These are phyloP conservation scores for Gaeumannomyces sp. DNA, from an alignment of 2,329 filamentous ascomycete species.

Conservation along the genomic window DNA sequence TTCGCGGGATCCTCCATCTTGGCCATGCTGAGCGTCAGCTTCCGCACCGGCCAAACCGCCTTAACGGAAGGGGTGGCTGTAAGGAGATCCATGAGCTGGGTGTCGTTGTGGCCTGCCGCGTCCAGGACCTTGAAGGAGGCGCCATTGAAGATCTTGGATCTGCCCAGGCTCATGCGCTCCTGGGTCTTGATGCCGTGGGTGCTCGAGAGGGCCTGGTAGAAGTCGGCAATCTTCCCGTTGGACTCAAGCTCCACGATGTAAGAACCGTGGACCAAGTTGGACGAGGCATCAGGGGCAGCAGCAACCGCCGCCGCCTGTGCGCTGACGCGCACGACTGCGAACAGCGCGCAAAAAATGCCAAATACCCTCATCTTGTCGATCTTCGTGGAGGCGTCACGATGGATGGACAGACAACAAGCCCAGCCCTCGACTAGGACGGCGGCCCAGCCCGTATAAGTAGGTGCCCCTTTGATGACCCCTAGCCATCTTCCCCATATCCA, in stretches of 20 bases:
- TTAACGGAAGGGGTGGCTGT: slow-evolving; percentile 2
- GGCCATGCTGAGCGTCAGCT: not conserved
- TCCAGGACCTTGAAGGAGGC: slow-evolving; percentile 6
- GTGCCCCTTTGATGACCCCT: too few species aligned
- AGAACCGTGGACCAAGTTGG: slow-evolving; percentile 1
- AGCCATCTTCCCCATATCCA: too few species aligned
- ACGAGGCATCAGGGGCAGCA: not conserved
- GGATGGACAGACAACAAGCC: not conserved
- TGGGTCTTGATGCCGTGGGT: slow-evolving; percentile 1
- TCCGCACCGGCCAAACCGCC: slow-evolving; percentile 4
- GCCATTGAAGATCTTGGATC: slow-evolving; percentile 6
- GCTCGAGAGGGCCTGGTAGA: slow-evolving; percentile 4
- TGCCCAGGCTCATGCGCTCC: slow-evolving; percentile 2
- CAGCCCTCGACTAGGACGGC: too few species aligned
- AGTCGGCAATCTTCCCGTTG: not conserved
- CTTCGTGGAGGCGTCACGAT: not conserved
- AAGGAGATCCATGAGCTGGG: not conserved
- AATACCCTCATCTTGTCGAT: not conserved
- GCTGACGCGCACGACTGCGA: not conserved
- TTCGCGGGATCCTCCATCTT: not conserved
- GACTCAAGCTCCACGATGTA: slow-evolving; percentile 5
- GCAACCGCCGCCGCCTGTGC: not conserved
- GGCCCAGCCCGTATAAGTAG: too few species aligned
- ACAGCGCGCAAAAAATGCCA: not conserved
- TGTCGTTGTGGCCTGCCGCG: not conserved